Base-by-base conservation (phyloP, 345 rosid species). In the Excoecaria cochinchinensis region DNA sequence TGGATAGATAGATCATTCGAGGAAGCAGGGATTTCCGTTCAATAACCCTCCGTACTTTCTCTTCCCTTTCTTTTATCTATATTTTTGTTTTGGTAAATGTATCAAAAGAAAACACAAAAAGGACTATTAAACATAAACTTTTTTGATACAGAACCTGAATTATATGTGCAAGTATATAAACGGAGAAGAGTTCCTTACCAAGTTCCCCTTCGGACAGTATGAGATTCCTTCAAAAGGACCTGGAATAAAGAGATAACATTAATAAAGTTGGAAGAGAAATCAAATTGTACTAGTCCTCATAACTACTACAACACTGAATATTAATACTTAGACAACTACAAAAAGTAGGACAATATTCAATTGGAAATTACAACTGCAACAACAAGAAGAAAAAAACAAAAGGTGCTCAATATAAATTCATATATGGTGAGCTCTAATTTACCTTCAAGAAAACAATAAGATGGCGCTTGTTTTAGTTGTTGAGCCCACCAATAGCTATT, bases 191-290 rank as follows among this genome's bases (percentile, higher is more conserved):
- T 71, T 46, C 67, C 80, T 46, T 89, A 95, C 97, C 97, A 78
- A 74, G 68, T 86, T 85, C 74, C 88, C 89, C 74, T 79, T 88
- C 46, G 93, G 89, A 72, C 77, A 80, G 83, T 87, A 87, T 31
- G 93, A 90, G 58, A 90, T 81, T 74, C 89, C 96, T 82, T 90
- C 94, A 79, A 93, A 93, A 22, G 98, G 98, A 87, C 98, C 99
- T 93, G 85, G 48, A 70, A 60, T 71, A 75, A 51, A 69, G 21
- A 64, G 63, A 59, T 44, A 12, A 17, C 7, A 14, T 71, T 11
- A 50, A 46, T n/a, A 48, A 21, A 38, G 38, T 52, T 67, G 31
- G 72, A 74, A 71, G 80, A 38, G 53, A 80, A 10, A 69, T 57
- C 51, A 60, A 1, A 64, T 50, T 36, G 75, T 38, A 4, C 55